phyloP scores from a whole-genome alignment of 116 monocot species.

The Cymodocea nodosa region DNA sequence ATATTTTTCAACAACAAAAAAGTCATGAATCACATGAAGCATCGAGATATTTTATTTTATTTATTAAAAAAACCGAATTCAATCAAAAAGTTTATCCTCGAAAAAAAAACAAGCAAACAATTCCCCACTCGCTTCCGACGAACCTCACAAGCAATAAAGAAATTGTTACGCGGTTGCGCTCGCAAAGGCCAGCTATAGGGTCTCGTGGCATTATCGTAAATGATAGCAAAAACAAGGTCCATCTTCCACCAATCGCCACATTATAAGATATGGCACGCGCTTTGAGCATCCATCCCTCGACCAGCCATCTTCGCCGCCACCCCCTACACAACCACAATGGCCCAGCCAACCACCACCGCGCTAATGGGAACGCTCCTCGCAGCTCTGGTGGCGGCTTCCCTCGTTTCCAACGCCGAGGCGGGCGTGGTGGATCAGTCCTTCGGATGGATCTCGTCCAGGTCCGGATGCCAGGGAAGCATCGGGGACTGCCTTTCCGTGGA shows the following conservation, averaged over 20 bases:
- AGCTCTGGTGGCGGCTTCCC: not conserved
- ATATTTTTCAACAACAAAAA: too few relatives aligned
- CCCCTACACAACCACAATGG: not conserved
- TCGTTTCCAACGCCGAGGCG: not conserved
- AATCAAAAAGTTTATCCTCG: too few relatives aligned
- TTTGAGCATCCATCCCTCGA: not conserved
- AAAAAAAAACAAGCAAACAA: too few relatives aligned
- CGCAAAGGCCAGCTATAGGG: not conserved
- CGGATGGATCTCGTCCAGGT: not conserved
- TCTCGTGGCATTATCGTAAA: conserved; percentile 1
- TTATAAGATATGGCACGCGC: not conserved
- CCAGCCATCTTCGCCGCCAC: too few relatives aligned
- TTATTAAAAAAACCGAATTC: too few relatives aligned
- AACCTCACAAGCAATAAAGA: too few relatives aligned
- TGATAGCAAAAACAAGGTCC: not conserved
- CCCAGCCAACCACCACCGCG: not conserved
- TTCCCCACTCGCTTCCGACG: too few relatives aligned
- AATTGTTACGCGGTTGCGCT: too few relatives aligned
- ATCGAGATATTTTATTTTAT: too few relatives aligned
- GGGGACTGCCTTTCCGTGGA: not conserved
- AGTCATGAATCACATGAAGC: too few relatives aligned
- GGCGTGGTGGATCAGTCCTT: not conserved
- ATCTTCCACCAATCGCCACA: not conserved
- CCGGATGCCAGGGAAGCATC: not conserved
- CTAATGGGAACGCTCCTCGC: not conserved